A percentile compares a stretch with the other conserved stretches of the same genome.
These are phyloP conservation scores for Leishmania amazonensis DNA, from an alignment of 208 protist species.

Conservation along the genomic window DNA sequence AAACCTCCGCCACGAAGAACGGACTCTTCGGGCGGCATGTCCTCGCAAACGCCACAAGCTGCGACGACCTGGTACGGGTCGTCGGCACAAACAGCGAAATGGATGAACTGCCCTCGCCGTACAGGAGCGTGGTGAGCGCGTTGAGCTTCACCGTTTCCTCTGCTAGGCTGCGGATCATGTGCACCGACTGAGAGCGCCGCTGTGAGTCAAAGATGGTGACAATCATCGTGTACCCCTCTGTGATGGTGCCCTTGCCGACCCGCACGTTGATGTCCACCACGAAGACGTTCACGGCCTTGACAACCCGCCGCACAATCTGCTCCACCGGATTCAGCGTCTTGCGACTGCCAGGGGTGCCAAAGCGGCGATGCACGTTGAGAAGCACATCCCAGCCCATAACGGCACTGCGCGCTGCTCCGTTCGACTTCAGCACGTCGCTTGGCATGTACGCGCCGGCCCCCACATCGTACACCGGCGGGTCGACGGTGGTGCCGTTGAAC, in stretches of 20 bases:
- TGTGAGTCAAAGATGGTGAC: conserved; percentile 92
- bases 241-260: conserved; percentile 87
- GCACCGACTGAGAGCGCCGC: conserved; percentile 74
- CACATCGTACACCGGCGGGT: conserved; percentile 66
- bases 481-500: conserved; percentile 44
- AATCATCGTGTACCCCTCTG: conserved; percentile 91
- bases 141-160: conserved; percentile 86
- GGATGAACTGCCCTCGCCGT: conserved; percentile 88
- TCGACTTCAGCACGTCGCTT: conserved; percentile 17
- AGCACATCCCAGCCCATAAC: conserved; percentile 80
- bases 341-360: conserved; percentile 84
- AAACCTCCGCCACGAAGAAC: conserved; percentile 87
- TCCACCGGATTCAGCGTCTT: conserved; percentile 87
- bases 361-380: conserved; percentile 83
- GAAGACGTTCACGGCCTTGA: conserved; percentile 92
- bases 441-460: conserved; percentile 41
- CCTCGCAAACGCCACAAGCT: conserved; percentile 88
- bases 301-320: conserved; percentile 86
- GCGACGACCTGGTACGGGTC: conserved; percentile 57
- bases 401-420: conserved; percentile 53
- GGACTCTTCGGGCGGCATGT: conserved; percentile 91
- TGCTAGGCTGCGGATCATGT: conserved; percentile 89
- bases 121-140: conserved; percentile 82
- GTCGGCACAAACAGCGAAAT: conserved; percentile 92
- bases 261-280: conserved; percentile 89